Conservation (phyloP, 2,329 filamentous ascomycete species). For the Achaetomium macrosporum region DNA sequence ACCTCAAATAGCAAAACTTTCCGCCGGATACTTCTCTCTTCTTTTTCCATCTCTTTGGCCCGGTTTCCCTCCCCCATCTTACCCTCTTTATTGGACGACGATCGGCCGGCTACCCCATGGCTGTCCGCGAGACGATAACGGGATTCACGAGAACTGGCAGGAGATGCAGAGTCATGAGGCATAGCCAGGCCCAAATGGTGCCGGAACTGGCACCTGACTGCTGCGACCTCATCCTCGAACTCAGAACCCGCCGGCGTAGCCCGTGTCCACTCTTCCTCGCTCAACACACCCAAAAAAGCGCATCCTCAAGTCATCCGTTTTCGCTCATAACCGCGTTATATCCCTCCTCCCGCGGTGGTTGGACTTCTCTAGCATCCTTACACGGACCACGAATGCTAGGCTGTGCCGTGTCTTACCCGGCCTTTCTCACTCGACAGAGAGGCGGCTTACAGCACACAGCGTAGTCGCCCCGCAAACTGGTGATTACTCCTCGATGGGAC, state of each 20-base stretch:
- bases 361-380: conserved; percentile 4
- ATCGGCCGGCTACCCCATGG: conserved; percentile 9
- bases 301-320: conserved; percentile 11
- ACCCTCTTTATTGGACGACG: conserved; percentile 19
- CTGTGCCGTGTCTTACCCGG: conserved; percentile 7
- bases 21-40: conserved; percentile 26
- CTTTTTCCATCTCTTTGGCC: conserved; percentile 27
- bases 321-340: conserved; percentile 11
- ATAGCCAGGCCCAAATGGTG: neutral
- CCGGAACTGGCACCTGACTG: neutral
- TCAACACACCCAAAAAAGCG: conserved; percentile 1
- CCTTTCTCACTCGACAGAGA: conserved; percentile 4
- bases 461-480: conserved; percentile 1
- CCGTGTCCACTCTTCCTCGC: conserved; percentile 7
- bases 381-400: conserved; percentile 11
- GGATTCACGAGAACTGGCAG: neutral
- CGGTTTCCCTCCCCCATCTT: conserved; percentile 32
- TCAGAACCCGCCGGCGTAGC: neutral
- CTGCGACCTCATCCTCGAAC: neutral
- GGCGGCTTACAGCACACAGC: conserved; percentile 1
- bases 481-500: conserved; percentile 3
- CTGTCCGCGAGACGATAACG: neutral
- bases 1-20: conserved; percentile 32
- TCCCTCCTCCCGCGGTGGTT: conserved; percentile 7
- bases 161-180: neutral